Base-by-base conservation (phyloP, 75 land plant species). In the Gnetum montanum region DNA sequence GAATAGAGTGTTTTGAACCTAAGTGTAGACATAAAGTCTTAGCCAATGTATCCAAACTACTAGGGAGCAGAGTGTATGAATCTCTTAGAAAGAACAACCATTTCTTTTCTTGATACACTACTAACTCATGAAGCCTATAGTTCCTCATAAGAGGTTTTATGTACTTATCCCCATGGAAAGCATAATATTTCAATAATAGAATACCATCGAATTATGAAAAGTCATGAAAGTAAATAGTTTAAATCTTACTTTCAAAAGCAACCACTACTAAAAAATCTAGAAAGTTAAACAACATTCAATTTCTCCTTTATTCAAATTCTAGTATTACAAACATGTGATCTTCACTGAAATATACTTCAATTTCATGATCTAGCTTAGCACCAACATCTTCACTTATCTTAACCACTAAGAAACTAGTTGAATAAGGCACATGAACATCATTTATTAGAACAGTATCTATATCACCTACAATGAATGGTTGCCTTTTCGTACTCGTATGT, bases 1-100 rank as follows among this genome's bases (percentile, higher is more conserved):
- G 63, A 34, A 60, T 4, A 12, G 34, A 46, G 1, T 24, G 37
- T 47, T 60, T 60, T 20, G 50, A 28, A 6, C 63, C 52, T 47
- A 60, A 60, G 30, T 48, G 20, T 11, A 15, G 63, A 45, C 63
- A 60, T 47, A 60, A 31, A 27, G 63, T 47, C 31, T 49, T 49
- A 29, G 34, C 31, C 53, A 49, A 49, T 49, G 20, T 28, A 49
- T 24, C 34, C 20, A 49, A 20, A 49, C 53, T 49, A 49, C 34
- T 49, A 29, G 53, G 53, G 2, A 49, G 53, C 34, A 49, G 34
- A 49, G 53, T 49, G 0, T 0, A 29, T n/a, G 53, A 49, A 49
- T 49, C 53, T 49, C 33, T 49, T 28, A 49, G 7, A 29, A 0
- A 1, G 53, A 30, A 29, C 0, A 28, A 0, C 19, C 1, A 20